Percentiles rank a stretch among this genome's conserved stretches.
Evolutionary conservation across 106 monocot genomes (phyloP).

Genomic region (Agapanthus africanus): DNA sequence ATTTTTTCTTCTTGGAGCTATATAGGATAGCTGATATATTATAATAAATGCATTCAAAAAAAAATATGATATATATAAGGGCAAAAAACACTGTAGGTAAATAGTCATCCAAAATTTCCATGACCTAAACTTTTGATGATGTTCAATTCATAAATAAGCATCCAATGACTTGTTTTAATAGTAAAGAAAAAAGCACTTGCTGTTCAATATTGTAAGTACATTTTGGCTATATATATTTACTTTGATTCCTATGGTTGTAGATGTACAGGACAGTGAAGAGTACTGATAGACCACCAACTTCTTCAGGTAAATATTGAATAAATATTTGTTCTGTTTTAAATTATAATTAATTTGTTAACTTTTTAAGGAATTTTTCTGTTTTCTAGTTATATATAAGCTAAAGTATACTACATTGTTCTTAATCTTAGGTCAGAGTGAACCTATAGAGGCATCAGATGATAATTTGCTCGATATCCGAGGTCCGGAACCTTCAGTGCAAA

Average conservation of each 20-base stretch:
- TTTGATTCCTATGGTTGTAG: conserved; percentile 1
- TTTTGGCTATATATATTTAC: neutral
- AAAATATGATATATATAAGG: neutral
- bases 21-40: conserved; percentile 5
- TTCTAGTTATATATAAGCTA: neutral
- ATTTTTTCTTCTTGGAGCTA: conserved; percentile 16
- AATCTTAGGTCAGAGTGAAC: neutral
- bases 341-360: no score
- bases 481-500: conserved; percentile 7
- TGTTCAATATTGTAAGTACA: no score
- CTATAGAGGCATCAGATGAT: conserved; percentile 2
- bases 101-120: neutral
- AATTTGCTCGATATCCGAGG: conserved; percentile 7
- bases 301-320: conserved; percentile 8
- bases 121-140: neutral
- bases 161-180: neutral
- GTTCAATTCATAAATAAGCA: neutral
- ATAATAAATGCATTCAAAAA: conserved; percentile 17
- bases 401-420: neutral
- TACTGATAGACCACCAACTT: conserved; percentile 10
- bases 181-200: neutral
- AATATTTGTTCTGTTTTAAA: no score
- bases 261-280: conserved; percentile 15
- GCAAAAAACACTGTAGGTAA: neutral
- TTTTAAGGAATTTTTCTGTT: neutral